Percentiles rank a stretch among this genome's conserved stretches.
These are phyloP conservation scores for Botrytis medusae DNA, from an alignment of 2,329 filamentous ascomycete genomes.

Conservation along the genomic window DNA sequence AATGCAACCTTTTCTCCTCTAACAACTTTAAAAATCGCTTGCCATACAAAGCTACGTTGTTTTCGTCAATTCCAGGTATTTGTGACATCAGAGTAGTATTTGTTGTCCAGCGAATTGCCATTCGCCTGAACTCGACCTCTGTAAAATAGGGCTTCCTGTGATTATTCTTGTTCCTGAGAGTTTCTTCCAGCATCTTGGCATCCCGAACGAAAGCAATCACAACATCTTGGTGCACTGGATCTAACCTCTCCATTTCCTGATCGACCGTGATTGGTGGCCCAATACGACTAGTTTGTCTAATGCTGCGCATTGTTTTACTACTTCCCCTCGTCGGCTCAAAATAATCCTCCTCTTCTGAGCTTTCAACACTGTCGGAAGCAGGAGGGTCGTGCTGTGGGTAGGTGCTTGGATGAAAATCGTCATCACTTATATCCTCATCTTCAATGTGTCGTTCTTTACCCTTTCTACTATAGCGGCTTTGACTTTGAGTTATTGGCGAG, in stretches of 20 bases:
- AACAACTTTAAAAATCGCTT: constrained; percentile 60
- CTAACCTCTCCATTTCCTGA: constrained; percentile 52
- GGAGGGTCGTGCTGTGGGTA: constrained; percentile 50
- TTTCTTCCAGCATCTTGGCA: constrained; percentile 60
- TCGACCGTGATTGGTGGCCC: constrained; percentile 61
- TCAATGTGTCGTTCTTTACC: constrained; percentile 35
- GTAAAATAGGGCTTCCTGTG: constrained; percentile 63
- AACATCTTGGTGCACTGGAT: constrained; percentile 60
- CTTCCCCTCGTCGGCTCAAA: constrained; percentile 34
- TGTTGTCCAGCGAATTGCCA: constrained; percentile 69
- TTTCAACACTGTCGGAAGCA: constrained; percentile 42
- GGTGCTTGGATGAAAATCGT: constrained; percentile 13
- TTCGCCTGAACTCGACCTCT: constrained; percentile 67
- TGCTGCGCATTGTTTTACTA: constrained; percentile 38
- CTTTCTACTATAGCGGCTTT: constrained; percentile 32
- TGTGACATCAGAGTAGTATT: constrained; percentile 59
- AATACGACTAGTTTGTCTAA: constrained; percentile 38
- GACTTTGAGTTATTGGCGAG: constrained; percentile 23
- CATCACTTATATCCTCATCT: constrained; percentile 12
- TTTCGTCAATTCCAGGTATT: constrained; percentile 62
- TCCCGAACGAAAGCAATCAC: constrained; percentile 64
- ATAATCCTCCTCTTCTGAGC: constrained; percentile 40
- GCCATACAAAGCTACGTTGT: constrained; percentile 63
- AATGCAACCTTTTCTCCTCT: constrained; percentile 47
- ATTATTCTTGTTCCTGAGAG: constrained; percentile 58